Percentiles rank a stretch among this genome's conserved stretches.
Evolutionary conservation across 2,329 filamentous ascomycete genomes (phyloP).

Genomic region (Mollisiaceae sp.): DNA sequence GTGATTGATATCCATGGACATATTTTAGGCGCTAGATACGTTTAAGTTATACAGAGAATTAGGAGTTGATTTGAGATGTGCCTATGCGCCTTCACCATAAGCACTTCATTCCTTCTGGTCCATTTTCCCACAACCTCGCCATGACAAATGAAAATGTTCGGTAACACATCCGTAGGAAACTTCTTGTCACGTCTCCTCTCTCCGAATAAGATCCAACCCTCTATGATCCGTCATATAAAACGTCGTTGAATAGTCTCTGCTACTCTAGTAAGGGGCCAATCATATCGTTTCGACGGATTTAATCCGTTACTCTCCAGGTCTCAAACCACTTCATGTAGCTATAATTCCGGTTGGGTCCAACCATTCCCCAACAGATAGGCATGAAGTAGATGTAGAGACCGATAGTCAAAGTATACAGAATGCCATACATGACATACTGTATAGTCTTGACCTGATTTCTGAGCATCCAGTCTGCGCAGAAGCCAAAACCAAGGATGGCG

Average conservation of each 20-base stretch:
- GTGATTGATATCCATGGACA: background rate
- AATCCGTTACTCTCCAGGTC: conserved; percentile 64
- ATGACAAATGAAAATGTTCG: conserved; percentile 29
- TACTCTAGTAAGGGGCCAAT: background rate
- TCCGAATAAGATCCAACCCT: conserved; percentile 13
- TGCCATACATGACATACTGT: conserved; percentile 71
- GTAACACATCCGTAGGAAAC: conserved; percentile 24
- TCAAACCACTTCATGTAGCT: conserved; percentile 93
- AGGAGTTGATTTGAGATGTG: conserved; percentile 31
- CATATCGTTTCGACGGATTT: conserved; percentile 19
- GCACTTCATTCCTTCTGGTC: conserved; percentile 15
- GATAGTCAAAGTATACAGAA: conserved; percentile 76
- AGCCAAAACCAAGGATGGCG: conserved; percentile 87
- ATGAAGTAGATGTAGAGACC: conserved; percentile 90
- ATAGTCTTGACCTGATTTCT: conserved; percentile 67
- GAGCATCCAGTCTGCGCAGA: conserved; percentile 84
- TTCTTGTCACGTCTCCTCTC: conserved; percentile 9
- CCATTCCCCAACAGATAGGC: conserved; percentile 96
- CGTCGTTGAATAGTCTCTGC: conserved; percentile 1
- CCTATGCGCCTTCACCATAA: conserved; percentile 28
- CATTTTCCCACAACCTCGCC: conserved; percentile 23
- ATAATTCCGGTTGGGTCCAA: conserved; percentile 82
- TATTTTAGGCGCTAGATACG: background rate
- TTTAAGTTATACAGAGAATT: conserved; percentile 26
- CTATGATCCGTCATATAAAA: conserved; percentile 12